Base-by-base conservation (phyloP, 1,284 basidiomycete species). In the Marasmius sp. region DNA sequence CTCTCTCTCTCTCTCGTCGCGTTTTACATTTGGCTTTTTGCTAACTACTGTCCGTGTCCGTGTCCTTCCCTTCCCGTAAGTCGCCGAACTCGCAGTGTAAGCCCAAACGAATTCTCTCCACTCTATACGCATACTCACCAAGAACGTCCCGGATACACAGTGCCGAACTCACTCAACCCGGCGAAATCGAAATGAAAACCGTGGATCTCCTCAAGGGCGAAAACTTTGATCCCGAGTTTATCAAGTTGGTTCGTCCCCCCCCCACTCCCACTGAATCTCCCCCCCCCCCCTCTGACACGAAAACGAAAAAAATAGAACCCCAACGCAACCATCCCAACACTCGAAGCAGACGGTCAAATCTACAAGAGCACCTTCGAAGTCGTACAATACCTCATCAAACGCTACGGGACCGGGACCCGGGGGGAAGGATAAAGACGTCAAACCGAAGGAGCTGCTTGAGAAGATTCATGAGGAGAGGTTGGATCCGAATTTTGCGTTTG, bases 191-290 rank as follows among this genome's bases (percentile, higher is more conserved):
- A 59, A 67, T 61, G 57, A 75, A 75, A 64, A 65, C 70, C 43
- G 64, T 82, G 64, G 76, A 83, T 68, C 79, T 85, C 41, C 63
- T 72, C 57, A 74, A 85, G 61, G 87, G 86, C 41, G 83, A 81
- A 65, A 91, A 91, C 74, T 89, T 90, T 66, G 74, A 76, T 41
- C 86, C 87, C 10, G 74, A 78, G 8, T 88, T 83, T 72, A 67
- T 88, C 61, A 79, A 81, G 66, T 72, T 86, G 64, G 81, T 83
- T 60, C 57, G 76, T 71, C 16, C 47, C 45, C 12, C 57, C 47
- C 27, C 22, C n/a, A 16, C 11, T 36, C 12, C 54, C 14, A 27
- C 39, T 7, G 12, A 34, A 45, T n/a, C 27, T 5, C 27, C 2
- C 27, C 27, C 27, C 27, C 27, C 5, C 27, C 27, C 27, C 18